These are phyloP conservation scores for Metschnikowia anglica DNA, from an alignment of 805 yeast genomes.

Conservation along the genomic window DNA sequence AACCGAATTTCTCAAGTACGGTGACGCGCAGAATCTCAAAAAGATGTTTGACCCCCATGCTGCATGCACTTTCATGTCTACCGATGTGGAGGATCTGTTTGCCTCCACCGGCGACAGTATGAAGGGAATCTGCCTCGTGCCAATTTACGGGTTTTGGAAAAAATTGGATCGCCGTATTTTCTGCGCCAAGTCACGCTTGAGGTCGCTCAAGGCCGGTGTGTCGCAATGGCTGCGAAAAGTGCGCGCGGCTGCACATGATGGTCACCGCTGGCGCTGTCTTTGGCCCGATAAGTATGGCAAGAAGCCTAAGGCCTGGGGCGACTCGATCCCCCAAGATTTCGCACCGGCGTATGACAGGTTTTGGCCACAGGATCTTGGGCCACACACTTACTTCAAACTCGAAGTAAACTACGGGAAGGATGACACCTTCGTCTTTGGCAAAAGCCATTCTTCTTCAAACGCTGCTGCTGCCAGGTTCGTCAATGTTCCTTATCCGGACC, in stretches of 20 bases:
- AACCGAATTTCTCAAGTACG: constrained; percentile 1
- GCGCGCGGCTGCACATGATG: constrained; percentile 3
- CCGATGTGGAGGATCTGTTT: constrained; percentile 1
- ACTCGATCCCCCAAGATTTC: neutral
- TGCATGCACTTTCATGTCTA: neutral
- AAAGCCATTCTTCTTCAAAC: neutral
- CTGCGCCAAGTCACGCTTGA: neutral
- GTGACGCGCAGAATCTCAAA: constrained; percentile 1
- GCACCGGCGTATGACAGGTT: neutral
- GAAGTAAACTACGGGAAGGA: neutral
- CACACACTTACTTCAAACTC: neutral
- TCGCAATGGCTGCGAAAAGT: neutral
- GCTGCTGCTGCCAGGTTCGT: neutral
- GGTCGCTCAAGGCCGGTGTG: neutral
- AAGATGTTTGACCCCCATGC: neutral
- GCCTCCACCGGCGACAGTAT: constrained; percentile 1
- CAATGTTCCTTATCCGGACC: no score
- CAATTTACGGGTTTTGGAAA: neutral
- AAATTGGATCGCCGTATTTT: neutral
- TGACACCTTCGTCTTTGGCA: no score
- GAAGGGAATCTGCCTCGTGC: neutral
- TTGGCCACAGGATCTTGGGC: neutral
- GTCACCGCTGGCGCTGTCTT: constrained; percentile 2
- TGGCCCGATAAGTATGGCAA: neutral
- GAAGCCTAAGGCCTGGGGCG: neutral